Conservation (phyloP, 2,329 filamentous ascomycete species). For the Ceratocystis colombiana region DNA sequence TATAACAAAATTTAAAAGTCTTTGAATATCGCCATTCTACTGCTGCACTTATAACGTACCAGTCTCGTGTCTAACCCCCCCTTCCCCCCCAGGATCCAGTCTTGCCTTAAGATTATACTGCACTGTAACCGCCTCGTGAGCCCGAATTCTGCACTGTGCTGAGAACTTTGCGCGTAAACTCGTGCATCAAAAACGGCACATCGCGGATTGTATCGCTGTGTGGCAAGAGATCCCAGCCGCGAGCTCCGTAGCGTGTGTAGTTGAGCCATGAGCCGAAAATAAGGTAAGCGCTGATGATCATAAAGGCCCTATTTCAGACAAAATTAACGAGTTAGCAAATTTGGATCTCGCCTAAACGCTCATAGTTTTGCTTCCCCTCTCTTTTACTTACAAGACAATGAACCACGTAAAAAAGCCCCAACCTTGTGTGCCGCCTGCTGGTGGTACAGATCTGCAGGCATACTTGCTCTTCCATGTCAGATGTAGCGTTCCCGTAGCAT, state of each 20-base stretch:
- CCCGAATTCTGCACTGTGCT: slow-evolving; percentile 77
- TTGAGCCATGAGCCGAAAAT: slow-evolving; percentile 99
- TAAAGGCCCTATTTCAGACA: slow-evolving; percentile 56
- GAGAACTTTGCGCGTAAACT: slow-evolving; percentile 69
- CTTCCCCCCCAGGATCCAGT: neutral
- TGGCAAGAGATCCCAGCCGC: slow-evolving; percentile 89
- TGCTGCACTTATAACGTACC: too few relatives aligned
- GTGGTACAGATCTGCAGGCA: slow-evolving; percentile 57
- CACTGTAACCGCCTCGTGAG: slow-evolving; percentile 84
- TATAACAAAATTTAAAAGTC: neutral
- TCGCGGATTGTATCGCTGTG: slow-evolving; percentile 89
- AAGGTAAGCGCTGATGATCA: slow-evolving; percentile 76
- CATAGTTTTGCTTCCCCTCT: neutral
- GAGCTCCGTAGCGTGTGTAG: slow-evolving; percentile 90
- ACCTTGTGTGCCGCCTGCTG: slow-evolving; percentile 41
- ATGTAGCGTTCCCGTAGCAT: slow-evolving; percentile 52
- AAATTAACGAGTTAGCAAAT: slow-evolving; percentile 27
- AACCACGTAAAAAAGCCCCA: slow-evolving; percentile 99
- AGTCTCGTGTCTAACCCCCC: neutral
- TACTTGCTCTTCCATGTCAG: slow-evolving; percentile 81
- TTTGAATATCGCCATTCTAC: neutral
- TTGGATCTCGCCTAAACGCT: neutral
- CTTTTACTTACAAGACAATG: slow-evolving; percentile 66
- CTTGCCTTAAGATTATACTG: slow-evolving; percentile 51
- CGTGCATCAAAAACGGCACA: slow-evolving; percentile 81